These are phyloP conservation scores for Fusarium decemcellulare DNA, from an alignment of 2,329 filamentous ascomycete genomes.

Conservation along the genomic window DNA sequence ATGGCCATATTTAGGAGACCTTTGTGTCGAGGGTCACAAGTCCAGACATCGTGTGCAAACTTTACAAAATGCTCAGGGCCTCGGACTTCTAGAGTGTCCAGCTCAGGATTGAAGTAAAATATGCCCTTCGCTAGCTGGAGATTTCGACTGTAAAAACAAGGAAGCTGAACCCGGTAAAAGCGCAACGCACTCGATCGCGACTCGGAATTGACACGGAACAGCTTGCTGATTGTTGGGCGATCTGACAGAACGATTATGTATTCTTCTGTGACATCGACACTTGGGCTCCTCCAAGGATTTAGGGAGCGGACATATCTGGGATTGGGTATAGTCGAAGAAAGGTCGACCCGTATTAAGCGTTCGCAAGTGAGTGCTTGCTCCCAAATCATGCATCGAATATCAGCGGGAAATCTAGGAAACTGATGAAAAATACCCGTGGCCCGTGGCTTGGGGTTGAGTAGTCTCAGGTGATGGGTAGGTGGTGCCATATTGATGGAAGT, in stretches of 20 bases:
- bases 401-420: not conserved
- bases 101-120: not conserved
- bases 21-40: not conserved
- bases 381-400: not conserved
- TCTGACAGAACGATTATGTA: not conserved
- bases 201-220: not conserved
- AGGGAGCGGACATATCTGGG: not conserved
- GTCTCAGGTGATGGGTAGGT: not conserved
- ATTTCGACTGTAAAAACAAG: not conserved
- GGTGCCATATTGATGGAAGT: not conserved
- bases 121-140: not conserved
- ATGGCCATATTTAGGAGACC: not conserved
- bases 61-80: not conserved
- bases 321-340: not conserved
- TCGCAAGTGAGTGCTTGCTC: not conserved
- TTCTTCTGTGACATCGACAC: not conserved
- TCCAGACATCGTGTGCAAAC: not conserved
- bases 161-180: not conserved
- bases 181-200: not conserved
- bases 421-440: not conserved
- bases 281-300: not conserved
- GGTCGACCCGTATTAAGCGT: not conserved
- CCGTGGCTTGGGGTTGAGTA: not conserved
- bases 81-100: not conserved
- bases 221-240: not conserved